Evolutionary conservation across 257 asterid genomes (phyloP), one percentile per base, ranked within the genome.

Genomic region (Schizonepeta tenuifolia): DNA sequence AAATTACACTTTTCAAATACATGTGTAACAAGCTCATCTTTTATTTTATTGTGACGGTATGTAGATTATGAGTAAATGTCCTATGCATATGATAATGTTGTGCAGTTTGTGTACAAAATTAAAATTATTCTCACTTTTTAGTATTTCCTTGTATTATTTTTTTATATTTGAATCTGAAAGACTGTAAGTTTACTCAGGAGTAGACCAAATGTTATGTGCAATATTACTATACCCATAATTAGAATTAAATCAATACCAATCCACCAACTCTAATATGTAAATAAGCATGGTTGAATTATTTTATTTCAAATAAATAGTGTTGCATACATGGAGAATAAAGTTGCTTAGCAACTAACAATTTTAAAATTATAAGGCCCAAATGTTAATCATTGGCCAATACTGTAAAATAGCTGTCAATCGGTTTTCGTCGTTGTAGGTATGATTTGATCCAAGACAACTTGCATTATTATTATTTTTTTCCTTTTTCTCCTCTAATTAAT

Each of bases 381-480:
- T 33, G 17, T 31, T 38, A 49, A 72, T 72, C 47, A 76, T 62
- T 9, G 51, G 50, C 22, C 64, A 28, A 76, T 14, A 64, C 72
- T 36, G 31, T 61, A 59, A 67, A 12, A 58, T 62, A 56, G 79
- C 74, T 74, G 74, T 55, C 83, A 55, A 55, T 46, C 15, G 40
- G 8, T 65, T 20, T 68, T 73, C 38, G 41, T 61, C 60, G 28
- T 20, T 61, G 22, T 73, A 18, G 79, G 74, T 24, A 70, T 74
- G 77, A 79, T 69, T 73, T 79, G 61, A 68, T 68, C 65, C 20
- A 47, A 22, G 44, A 36, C 74, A 46, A 44, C 75, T 50, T 28
- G 35, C 66, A 41, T 2, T 57, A 31, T 57, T 44, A 20, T 11
- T 51, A 21, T 20, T 9, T 47, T 57, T 58, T 61, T 11, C 22